Base-by-base conservation (phyloP, 2,329 filamentous ascomycete species). In the Talaromyces atroroseus region DNA sequence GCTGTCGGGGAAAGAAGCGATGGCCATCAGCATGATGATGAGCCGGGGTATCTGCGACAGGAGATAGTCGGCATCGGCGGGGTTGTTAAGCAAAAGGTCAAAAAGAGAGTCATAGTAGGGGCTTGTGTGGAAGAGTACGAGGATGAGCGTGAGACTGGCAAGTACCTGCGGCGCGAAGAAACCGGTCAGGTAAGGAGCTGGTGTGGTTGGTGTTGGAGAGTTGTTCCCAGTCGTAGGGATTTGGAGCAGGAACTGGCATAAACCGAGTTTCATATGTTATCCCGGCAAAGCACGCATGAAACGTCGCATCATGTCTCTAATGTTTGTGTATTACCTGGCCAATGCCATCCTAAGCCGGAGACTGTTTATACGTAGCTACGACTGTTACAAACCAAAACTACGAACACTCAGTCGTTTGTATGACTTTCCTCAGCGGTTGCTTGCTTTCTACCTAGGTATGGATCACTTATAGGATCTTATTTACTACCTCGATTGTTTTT, bases 31-130 rank as follows among this genome's bases (percentile, higher is more conserved):
- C 66, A 67, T 36, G 71, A 71, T 36, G 76, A 76, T 60, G 74
- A 67, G 58, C 80, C 89, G 0, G 91, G 91, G 2, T 96, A 96
- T 67, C 81, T 85, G 56, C 81, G 89, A 44, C 91, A 96, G 67
- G 92, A 96, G 72, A 89, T 96, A 59, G 90, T 95, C 66, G 92
- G 92, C 2, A 89, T 96, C 46, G 92, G 92, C 11, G 92, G 92
- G 0, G 82, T 88, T 14, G 84, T 96, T 53, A 95, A 95, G 78
- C 88, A 87, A 59, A 95, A 92, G 74, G 80, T 88, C n/a, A 89
- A 94, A 65, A 86, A 87, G 65, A 86, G 90, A 75, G 84, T 95
- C 5, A 82, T 81, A 58, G 85, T 96, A 0, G 92, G 92, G 1
- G 88, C 87, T 4, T 90, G 87, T 60, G 92, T 96, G 12, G 87